Base-by-base conservation (phyloP, 2,329 filamentous ascomycete genomes). In the Dryadomyces quercivorus region DNA sequence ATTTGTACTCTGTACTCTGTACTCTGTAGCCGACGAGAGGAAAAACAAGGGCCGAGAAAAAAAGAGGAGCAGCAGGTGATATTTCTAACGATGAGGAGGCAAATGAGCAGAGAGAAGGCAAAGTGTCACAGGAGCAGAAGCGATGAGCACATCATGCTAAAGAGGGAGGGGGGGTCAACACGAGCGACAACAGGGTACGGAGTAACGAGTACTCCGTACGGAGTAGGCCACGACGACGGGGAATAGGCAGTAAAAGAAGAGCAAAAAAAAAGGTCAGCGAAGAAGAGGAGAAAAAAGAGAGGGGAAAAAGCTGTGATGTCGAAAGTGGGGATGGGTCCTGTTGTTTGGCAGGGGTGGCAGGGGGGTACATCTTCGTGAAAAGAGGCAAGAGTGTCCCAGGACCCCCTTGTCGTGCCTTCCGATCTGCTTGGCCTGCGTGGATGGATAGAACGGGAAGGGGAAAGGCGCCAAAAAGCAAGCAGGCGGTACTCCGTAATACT, bases 331-430 rank as follows among this genome's bases (percentile, higher is more conserved):
- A 18, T 18, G 16, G 45, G 13, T 3, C 16, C 26, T 31, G 26
- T 8, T 50, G 36, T 51, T 51, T 51, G 49, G 34, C 49, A 51
- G 49, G 49, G 38, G 36, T 43, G 20, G 26, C 18, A 43, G 49
- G 49, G 36, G 22, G 49, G 38, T 18, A 18, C 20, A 16, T 43
- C 18, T 31, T 42, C 18, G n/a, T 7, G 36, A 26, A 43, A 50
- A 51, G 38, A 51, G 54, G 56, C 50, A 56, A 57, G 56, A 55
- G 51, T 42, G 42, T 46, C 51, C 42, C 21, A 46, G 42, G 42
- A 16, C 16, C 18, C 42, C 18, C 42, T 9, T 44, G 18, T 44
- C 42, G 42, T 44, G 42, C 42, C 16, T 20, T 44, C 16, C 16
- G 42, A 44, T 44, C 36, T 40, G 12, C 36, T 40, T 40, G 36